Base-by-base conservation (phyloP, 345 rosid genomes). In the Combretum micranthum region DNA sequence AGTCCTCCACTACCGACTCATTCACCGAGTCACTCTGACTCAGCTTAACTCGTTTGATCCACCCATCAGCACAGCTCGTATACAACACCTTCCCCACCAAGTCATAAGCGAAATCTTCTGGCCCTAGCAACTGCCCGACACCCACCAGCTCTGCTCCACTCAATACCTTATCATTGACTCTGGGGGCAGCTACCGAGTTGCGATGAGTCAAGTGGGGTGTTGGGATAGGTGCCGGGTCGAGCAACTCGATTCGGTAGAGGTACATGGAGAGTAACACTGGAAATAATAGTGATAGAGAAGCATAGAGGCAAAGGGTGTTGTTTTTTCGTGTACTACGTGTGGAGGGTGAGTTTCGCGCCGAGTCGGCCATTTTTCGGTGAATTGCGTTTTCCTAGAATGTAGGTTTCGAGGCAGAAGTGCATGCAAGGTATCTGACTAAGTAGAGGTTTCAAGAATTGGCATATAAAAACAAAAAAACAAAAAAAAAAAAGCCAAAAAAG, bases 31-130 rank as follows among this genome's bases (percentile, higher is more conserved):
- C 81, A 32, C 39, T 32, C 39, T 32, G 39, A 32, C 67, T 78
- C n/a, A 77, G 49, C 57, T 50, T 68, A 64, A 86, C 81, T 57
- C 82, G 79, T 64, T 83, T 86, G 42, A 92, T 65, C 98, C 98
- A 92, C n/a, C 95, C 98, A 59, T 90, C 97, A 0, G 32, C 65
- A 20, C 83, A 82, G 1, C 85, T 72, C 1, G 95, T 83, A 56
- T 83, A 89, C 16, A 87, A 61, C 25, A 73, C 12, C 6, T 64
- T 57, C 5, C 84, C 67, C 37, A 44, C 56, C 5, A 42, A 4
- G 42, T 86, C 86, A 46, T 80, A 82, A 0, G 68, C 75, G 42
- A 89, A 56, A 61, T 89, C 97, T 58, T 89, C 97, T 0, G 97
- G 89, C 17, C 52, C 82, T 16, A 15, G 51, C 49, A 88, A 52